Base-by-base conservation (phyloP, 1,284 basidiomycete genomes). In the Malassezia furfur region DNA sequence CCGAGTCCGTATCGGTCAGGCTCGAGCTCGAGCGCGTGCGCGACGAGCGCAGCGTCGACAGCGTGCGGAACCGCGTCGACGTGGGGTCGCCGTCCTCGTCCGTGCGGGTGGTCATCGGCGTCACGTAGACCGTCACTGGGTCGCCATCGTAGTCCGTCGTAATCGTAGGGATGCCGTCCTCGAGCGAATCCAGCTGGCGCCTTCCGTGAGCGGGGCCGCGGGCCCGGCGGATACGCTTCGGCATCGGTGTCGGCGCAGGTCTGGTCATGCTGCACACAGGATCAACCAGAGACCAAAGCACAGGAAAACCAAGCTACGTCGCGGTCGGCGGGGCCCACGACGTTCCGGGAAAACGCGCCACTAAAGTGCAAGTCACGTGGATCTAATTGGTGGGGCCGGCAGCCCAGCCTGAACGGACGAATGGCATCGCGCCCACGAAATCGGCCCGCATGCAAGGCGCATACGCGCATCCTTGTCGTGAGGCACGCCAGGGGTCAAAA, bases 131-230 rank as follows among this genome's bases (percentile, higher is more conserved):
- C 17, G 55, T 57, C 14, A 48, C n/a, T 5, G 37, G 45, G 17
- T 57, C 55, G 12, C 55, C 55, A 44, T 57, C 55, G 15, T n/a
- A 43, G 41, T 57, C 55, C 0, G 50, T 52, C n/a, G 50, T 57
- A n/a, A 38, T n/a, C 6, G 30, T 30, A 25, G 40, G 40, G 10
- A 40, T 17, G 5, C 9, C 15, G 1, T 45, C 43, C 6, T 14
- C 45, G 11, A 14, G 17, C 6, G n/a, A 11, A 21, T 22, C 45
- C 31, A 47, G 31, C 45, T 47, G 45, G 19, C 45, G n/a, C 35
- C 17, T 47, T 6, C 35, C 17, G n/a, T 34, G 25, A 5, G 7
- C 43, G 30, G 10, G 25, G 28, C 14, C 32, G 19, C 43, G 43
- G 6, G 32, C 43, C 25, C 43, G 14, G 10, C 43, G 43, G 14